Evolutionary conservation across 129 eudicot genomes (phyloP).

Genomic region (Saussurea involucrata): DNA sequence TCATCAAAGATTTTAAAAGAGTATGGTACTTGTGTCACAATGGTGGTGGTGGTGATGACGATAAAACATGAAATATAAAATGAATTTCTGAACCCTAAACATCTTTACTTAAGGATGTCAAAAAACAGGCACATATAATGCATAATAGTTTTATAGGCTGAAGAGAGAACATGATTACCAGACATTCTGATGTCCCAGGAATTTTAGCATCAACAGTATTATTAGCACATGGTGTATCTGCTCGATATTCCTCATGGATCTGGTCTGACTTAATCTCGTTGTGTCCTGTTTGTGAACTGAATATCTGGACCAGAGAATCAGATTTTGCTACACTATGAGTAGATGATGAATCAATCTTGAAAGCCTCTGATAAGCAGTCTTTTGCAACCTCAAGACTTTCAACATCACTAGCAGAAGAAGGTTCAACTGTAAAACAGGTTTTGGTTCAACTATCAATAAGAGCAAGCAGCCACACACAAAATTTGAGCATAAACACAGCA

Average conservation of each 20-base stretch:
- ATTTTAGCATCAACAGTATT: slow-evolving; percentile 21
- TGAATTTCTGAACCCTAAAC: neutral
- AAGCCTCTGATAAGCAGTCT: slow-evolving; percentile 77
- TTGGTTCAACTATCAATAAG: slow-evolving; percentile 2
- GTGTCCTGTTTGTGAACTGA: slow-evolving; percentile 34
- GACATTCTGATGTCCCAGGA: slow-evolving; percentile 26
- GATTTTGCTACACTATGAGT: slow-evolving; percentile 28
- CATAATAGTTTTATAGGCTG: neutral
- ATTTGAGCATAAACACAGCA: neutral
- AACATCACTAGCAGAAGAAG: slow-evolving; percentile 62
- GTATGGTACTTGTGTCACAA: neutral
- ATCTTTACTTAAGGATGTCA: neutral
- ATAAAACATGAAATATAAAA: neutral
- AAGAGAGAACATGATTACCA: slow-evolving; percentile 9
- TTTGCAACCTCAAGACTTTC: slow-evolving; percentile 86
- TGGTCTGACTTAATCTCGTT: slow-evolving; percentile 26
- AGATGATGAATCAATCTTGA: slow-evolving; percentile 48
- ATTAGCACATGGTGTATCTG: slow-evolving; percentile 37
- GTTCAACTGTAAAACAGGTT: slow-evolving; percentile 60
- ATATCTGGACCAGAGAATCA: slow-evolving; percentile 60
- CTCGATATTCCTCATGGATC: slow-evolving; percentile 20
- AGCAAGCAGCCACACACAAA: neutral
- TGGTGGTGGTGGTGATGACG: neutral
- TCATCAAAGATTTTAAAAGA: neutral
- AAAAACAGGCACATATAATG: neutral